phyloP scores from a whole-genome alignment of 2,329 filamentous ascomycete species.

The Whalleya microplaca region DNA sequence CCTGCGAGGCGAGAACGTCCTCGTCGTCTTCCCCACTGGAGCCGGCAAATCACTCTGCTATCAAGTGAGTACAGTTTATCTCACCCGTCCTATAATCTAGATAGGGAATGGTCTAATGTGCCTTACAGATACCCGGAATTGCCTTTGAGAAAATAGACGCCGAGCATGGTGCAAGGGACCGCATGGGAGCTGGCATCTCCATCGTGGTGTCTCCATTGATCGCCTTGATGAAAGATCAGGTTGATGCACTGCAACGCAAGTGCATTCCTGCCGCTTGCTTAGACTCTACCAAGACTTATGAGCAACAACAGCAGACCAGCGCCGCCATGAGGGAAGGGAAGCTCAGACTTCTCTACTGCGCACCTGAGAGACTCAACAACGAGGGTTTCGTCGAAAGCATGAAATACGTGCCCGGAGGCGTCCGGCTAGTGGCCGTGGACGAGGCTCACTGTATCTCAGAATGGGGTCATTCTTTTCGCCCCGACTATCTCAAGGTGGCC shows the following conservation, averaged over 20 bases:
- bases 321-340: conserved; percentile 46
- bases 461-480: conserved; percentile 39
- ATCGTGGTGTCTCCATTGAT: conserved; percentile 61
- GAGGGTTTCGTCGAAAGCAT: conserved; percentile 62
- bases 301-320: conserved; percentile 46
- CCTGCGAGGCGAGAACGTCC: conserved; percentile 44
- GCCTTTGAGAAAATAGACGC: conserved; percentile 50
- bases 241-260: conserved; percentile 54
- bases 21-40: conserved; percentile 52
- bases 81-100: not conserved
- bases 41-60: conserved; percentile 56
- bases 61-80: conserved; percentile 39
- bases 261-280: conserved; percentile 57
- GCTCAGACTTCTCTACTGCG: conserved; percentile 60
- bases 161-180: conserved; percentile 28
- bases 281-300: conserved; percentile 58
- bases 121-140: conserved; percentile 47
- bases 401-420: conserved; percentile 56
- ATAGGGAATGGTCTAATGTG: not conserved
- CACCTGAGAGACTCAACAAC: conserved; percentile 64
- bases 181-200: conserved; percentile 51
- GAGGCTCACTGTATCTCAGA: conserved; percentile 64
- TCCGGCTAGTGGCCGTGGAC: conserved; percentile 60
- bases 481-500: conserved; percentile 45
- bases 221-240: conserved; percentile 64